Conservation (phyloP, 805 yeast species). For the Candida jianshihensis region DNA sequence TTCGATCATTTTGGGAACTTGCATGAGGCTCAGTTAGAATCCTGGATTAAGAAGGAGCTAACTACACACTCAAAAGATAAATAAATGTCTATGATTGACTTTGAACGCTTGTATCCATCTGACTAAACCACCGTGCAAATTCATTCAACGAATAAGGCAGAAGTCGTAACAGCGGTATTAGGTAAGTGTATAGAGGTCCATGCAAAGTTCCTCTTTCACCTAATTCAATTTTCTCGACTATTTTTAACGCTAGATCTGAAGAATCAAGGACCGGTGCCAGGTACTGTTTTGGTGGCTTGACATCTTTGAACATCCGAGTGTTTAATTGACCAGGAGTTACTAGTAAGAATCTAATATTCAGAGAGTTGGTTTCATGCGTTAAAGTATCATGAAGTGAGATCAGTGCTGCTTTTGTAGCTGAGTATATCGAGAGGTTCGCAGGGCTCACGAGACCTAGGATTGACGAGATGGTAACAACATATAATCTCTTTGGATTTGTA, state of each 20-base stretch:
- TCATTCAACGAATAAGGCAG: conserved; percentile 53
- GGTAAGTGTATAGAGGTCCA: conserved; percentile 66
- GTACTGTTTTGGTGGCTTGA: conserved; percentile 62
- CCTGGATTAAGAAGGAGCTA: conserved; percentile 31
- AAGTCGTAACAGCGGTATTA: conserved; percentile 61
- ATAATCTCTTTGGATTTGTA: conserved; percentile 44
- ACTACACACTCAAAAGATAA: conserved; percentile 28
- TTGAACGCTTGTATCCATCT: conserved; percentile 47
- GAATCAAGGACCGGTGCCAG: conserved; percentile 77
- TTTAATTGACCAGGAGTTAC: conserved; percentile 81
- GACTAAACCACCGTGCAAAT: conserved; percentile 43
- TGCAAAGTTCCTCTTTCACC: conserved; percentile 70
- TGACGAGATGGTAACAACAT: conserved; percentile 71
- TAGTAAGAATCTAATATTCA: conserved; percentile 62
- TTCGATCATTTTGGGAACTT: conserved; percentile 37
- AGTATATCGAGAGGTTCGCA: conserved; percentile 68
- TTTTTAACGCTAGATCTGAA: conserved; percentile 44
- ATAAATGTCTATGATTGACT: conserved; percentile 14
- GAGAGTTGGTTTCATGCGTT: conserved; percentile 57
- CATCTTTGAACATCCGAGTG: conserved; percentile 69
- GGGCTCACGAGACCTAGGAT: conserved; percentile 78
- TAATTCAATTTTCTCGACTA: conserved; percentile 44
- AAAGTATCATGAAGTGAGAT: conserved; percentile 80
- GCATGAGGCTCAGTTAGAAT: conserved; percentile 31
- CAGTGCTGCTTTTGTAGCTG: conserved; percentile 81